phyloP scores from a whole-genome alignment of 495 filamentous ascomycete genomes.

The Talaromyces nanjingensis region DNA sequence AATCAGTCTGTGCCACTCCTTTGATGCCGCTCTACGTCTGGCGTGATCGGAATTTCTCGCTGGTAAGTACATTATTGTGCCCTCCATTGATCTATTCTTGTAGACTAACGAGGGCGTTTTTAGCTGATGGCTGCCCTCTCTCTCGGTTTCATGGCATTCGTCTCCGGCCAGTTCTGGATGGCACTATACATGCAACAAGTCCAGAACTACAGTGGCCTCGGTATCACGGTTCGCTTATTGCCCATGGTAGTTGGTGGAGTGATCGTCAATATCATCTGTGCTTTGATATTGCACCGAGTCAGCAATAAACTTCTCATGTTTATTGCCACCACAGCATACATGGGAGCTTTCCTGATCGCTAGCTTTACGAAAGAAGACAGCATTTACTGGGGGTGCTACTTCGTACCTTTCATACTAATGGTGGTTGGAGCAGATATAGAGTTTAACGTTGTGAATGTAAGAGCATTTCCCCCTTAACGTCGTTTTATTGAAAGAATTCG shows the following conservation, averaged over 20 bases:
- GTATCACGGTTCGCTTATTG: slow-evolving; percentile 46
- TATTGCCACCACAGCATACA: slow-evolving; percentile 34
- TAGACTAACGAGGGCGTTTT: not conserved
- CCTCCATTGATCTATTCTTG: not conserved
- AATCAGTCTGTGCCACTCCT: slow-evolving; percentile 29
- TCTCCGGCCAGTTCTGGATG: slow-evolving; percentile 27
- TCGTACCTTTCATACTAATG: slow-evolving; percentile 42
- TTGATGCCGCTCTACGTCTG: slow-evolving; percentile 34
- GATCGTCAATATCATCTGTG: slow-evolving; percentile 46
- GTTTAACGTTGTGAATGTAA: slow-evolving; percentile 53
- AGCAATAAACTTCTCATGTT: slow-evolving; percentile 41
- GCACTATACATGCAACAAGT: slow-evolving; percentile 39
- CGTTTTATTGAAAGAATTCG: not conserved
- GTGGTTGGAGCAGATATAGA: slow-evolving; percentile 51
- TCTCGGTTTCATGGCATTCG: slow-evolving; percentile 33
- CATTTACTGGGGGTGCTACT: slow-evolving; percentile 52
- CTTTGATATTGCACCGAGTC: slow-evolving; percentile 47
- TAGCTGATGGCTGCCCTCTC: slow-evolving; percentile 26
- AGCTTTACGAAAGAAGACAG: slow-evolving; percentile 33
- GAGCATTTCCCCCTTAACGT: not conserved
- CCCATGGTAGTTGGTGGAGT: slow-evolving; percentile 48
- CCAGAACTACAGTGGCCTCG: slow-evolving; percentile 31
- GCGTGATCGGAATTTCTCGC: slow-evolving; percentile 31
- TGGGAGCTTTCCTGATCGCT: slow-evolving; percentile 48
- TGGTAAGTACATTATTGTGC: slow-evolving; percentile 16